Conservation (phyloP, 2,329 filamentous ascomycete genomes). For the Scolecobasidium constrictum region DNA sequence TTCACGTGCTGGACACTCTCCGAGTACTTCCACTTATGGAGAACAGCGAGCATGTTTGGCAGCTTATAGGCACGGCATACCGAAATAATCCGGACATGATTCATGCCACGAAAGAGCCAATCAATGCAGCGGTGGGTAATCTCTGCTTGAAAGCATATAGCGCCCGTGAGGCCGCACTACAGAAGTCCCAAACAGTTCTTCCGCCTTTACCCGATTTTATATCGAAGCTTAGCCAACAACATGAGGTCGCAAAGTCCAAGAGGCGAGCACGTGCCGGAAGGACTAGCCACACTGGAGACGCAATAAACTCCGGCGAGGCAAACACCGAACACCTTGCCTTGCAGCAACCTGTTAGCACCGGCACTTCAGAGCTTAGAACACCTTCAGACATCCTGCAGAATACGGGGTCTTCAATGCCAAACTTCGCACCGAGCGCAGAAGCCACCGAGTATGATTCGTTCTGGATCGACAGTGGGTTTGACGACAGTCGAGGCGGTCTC, state of each 20-base stretch:
- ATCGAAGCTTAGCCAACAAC: not conserved
- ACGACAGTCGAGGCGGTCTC: not conserved
- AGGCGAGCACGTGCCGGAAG: not conserved
- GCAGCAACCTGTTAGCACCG: not conserved
- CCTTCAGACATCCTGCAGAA: not conserved
- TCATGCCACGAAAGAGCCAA: constrained; percentile 12
- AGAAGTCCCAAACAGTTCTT: not conserved
- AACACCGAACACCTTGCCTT: not conserved
- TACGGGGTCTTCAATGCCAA: not conserved
- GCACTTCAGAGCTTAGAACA: not conserved
- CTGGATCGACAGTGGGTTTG: constrained; percentile 6
- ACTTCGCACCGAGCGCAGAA: not conserved
- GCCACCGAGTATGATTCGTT: constrained; percentile 9
- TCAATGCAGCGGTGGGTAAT: constrained; percentile 13
- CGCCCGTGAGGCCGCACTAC: constrained; percentile 8
- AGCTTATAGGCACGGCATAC: constrained; percentile 23
- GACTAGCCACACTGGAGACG: no score
- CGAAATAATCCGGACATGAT: constrained; percentile 18
- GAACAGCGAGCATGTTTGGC: constrained; percentile 24
- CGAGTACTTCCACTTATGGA: constrained; percentile 19
- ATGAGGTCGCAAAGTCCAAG: not conserved
- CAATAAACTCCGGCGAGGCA: not conserved
- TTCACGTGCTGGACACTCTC: constrained; percentile 25
- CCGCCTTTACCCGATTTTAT: not conserved
- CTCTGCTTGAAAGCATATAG: constrained; percentile 13